Conservation (phyloP, 139 green algal genomes). For the Trebouxia sp. region DNA sequence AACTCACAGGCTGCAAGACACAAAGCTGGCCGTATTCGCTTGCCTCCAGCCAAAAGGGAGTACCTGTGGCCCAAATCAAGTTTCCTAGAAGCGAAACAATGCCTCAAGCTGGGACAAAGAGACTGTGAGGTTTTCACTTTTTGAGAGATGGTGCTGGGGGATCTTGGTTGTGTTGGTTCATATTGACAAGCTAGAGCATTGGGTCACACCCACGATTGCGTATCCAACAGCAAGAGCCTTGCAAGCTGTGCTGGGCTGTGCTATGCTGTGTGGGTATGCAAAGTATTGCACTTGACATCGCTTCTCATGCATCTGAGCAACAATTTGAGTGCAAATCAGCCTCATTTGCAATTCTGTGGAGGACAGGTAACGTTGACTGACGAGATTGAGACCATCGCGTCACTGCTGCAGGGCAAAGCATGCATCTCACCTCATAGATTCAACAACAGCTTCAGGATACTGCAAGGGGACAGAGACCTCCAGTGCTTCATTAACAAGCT, state of each 20-base stretch:
- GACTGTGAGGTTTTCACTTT: no score
- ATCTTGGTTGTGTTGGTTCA: no score
- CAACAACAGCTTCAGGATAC: constrained; percentile 90
- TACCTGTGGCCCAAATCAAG: constrained; percentile 60
- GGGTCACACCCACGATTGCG: no score
- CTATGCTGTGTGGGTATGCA: neutral
- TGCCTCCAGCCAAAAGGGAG: constrained; percentile 92
- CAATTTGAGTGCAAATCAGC: neutral
- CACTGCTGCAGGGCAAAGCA: no score
- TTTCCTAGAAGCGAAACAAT: neutral
- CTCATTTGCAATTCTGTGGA: neutral
- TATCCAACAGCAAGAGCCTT: no score
- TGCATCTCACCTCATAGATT: constrained; percentile 83
- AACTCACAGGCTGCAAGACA: constrained; percentile 96
- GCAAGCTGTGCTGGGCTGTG: neutral
- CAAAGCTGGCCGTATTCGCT: constrained; percentile 92
- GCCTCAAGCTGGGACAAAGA: no score
- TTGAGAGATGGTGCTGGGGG: no score
- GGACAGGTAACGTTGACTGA: neutral
- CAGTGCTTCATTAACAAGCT: constrained; percentile 79
- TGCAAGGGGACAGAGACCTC: constrained; percentile 76
- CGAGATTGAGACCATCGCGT: neutral
- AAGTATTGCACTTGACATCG: neutral
- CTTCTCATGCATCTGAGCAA: neutral
- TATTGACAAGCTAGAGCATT: no score